phyloP scores from a whole-genome alignment of 352 stramenopile species.

The Phytopythium chamaehyphon region DNA sequence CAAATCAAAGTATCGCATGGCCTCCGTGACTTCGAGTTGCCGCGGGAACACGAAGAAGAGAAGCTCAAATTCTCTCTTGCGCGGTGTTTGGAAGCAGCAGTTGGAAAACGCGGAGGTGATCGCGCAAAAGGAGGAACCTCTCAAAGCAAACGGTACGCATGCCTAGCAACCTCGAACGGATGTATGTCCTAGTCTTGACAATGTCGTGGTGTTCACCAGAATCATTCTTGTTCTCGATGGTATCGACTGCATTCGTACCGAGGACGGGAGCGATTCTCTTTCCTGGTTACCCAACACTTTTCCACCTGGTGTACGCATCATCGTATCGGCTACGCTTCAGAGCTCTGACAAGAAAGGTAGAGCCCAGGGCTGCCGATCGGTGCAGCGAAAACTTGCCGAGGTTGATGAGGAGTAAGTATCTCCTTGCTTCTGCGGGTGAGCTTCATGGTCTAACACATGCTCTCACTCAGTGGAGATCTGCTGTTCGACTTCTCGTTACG shows the following conservation, averaged over 20 bases:
- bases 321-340: conserved; percentile 60
- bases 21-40: conserved; percentile 78
- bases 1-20: conserved; percentile 68
- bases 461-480: conserved; percentile 34
- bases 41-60: conserved; percentile 75
- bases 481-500: conserved; percentile 58
- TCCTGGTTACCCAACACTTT: conserved; percentile 81
- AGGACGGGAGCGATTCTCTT: conserved; percentile 78
- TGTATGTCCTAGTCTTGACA: neutral
- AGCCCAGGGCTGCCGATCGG: conserved; percentile 34
- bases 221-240: conserved; percentile 80
- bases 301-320: conserved; percentile 59
- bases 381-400: conserved; percentile 42
- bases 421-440: neutral
- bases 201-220: conserved; percentile 16
- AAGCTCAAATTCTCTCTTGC: conserved; percentile 84
- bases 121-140: conserved; percentile 16
- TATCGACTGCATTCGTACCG: conserved; percentile 75
- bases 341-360: conserved; percentile 16
- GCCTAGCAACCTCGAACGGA: neutral
- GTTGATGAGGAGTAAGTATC: conserved; percentile 61
- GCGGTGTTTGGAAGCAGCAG: conserved; percentile 68
- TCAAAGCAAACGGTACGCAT: conserved; percentile 23
- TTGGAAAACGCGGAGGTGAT: conserved; percentile 31
- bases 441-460: neutral